Evolutionary conservation across 2,329 filamentous ascomycete genomes (phyloP).

Genomic region (Eutypa lata): DNA sequence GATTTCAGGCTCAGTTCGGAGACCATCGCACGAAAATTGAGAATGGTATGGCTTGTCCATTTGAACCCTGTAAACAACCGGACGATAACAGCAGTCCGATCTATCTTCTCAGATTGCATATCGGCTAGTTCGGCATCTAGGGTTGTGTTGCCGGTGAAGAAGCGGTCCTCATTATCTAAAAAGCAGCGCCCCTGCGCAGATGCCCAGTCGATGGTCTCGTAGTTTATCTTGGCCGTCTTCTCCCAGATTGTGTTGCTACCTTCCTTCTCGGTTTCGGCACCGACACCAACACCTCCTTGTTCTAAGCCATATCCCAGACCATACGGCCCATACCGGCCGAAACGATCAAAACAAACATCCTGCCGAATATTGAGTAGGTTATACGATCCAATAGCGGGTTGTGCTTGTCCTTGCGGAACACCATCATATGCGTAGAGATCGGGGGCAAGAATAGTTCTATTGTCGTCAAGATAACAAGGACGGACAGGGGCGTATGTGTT

Average conservation of each 20-base stretch:
- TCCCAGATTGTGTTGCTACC: conserved; percentile 62
- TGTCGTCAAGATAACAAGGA: conserved; percentile 61
- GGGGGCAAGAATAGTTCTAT: conserved; percentile 54
- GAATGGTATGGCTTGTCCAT: conserved; percentile 73
- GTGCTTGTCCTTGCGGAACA: conserved; percentile 72
- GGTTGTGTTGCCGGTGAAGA: conserved; percentile 39
- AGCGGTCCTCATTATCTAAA: conserved; percentile 62
- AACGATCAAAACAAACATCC: conserved; percentile 85
- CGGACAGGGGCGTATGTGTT: conserved; percentile 50
- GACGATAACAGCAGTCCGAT: conserved; percentile 72
- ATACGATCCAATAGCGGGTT: conserved; percentile 75
- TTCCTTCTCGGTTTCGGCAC: conserved; percentile 68
- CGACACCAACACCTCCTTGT: conserved; percentile 68
- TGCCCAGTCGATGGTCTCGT: conserved; percentile 53
- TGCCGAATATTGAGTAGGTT: conserved; percentile 69
- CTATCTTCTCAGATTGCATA: conserved; percentile 36
- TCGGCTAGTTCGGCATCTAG: conserved; percentile 24
- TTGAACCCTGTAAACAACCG: conserved; percentile 77
- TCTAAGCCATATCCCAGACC: conserved; percentile 76
- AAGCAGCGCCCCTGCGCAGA: conserved; percentile 52
- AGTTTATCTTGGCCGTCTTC: conserved; percentile 54
- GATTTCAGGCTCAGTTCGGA: conserved; percentile 74
- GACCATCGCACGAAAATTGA: conserved; percentile 80
- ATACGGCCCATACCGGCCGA: conserved; percentile 80
- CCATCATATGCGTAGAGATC: conserved; percentile 67